phyloP scores from a whole-genome alignment of 2,329 filamentous ascomycete genomes.

The Bertia moriformis region DNA sequence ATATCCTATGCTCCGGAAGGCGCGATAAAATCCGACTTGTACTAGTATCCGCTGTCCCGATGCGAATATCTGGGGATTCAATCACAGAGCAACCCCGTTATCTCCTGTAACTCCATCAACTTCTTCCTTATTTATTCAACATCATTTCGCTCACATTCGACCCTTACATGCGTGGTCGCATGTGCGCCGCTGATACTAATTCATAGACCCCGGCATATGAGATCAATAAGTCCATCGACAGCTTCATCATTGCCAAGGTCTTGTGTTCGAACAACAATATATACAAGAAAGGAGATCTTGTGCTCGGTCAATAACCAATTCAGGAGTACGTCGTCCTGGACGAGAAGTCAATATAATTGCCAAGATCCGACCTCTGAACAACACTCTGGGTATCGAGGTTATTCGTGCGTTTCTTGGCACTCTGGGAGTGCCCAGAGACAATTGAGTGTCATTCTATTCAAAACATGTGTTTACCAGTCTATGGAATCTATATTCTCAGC shows the following conservation, averaged over 20 bases:
- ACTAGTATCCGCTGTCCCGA: too few relatives aligned
- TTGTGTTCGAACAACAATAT: conserved; percentile 50
- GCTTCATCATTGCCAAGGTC: conserved; percentile 50
- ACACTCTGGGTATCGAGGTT: conserved; percentile 49
- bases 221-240: conserved; percentile 49
- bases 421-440: conserved; percentile 70
- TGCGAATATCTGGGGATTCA: too few relatives aligned
- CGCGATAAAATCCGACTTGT: too few relatives aligned
- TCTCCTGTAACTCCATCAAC: too few relatives aligned
- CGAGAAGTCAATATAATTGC: conserved; percentile 24
- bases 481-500: too few relatives aligned
- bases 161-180: conserved; percentile 70
- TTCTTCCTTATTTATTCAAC: too few relatives aligned
- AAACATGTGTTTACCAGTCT: too few relatives aligned
- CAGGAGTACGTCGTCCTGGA: conserved; percentile 55
- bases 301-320: conserved; percentile 39
- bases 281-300: conserved; percentile 54
- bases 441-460: too few relatives aligned
- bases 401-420: conserved; percentile 57
- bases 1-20: too few relatives aligned
- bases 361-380: conserved; percentile 41
- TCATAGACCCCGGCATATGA: conserved; percentile 55
- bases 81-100: too few relatives aligned
- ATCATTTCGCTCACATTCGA: too few relatives aligned
- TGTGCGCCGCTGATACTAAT: conserved; percentile 49